Base-by-base conservation (phyloP, 306 rosid species). In the Trifolium dubium region DNA sequence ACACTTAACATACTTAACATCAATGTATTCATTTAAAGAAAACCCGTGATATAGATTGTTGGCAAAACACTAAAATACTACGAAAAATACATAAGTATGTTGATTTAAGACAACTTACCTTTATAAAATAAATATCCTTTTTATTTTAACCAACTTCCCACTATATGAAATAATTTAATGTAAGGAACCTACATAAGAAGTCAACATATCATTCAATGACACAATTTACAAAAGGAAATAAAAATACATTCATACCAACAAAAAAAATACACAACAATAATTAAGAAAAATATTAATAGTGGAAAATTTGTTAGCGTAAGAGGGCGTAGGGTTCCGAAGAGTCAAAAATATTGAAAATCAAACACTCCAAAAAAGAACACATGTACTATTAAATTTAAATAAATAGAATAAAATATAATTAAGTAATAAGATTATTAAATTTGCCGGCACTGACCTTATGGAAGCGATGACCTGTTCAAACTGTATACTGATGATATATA, bases 371-470 rank as follows among this genome's bases (percentile, higher is more conserved):
- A 54, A n/a, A 69, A 64, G 77, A 81, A 81, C 77, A 62, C 77
- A 69, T 53, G 77, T 46, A 53, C 1, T 49, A 49, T 49, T 49
- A 49, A 37, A 35, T 35, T 43, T 10, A 18, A 18, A 15, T 6
- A 5, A 49, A 50, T 50, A 23, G 23, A 23, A 23, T 23, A 23
- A 23, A 23, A 0, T 23, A 23, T 44, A 1, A 11, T 43, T 43
- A 3, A 10, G 1, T 17, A 37, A n/a, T 29, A 17, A 63, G 9
- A 55, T 47, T 62, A 75, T 73, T 67, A 70, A 80, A 82, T 31
- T 65, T 53, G 89, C 91, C 82, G 83, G 88, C 87, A 77, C 68
- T 49, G 76, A 51, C 77, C 70, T 40, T 6, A 37, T 17, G 32
- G 31, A 30, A 5, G 11, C 71, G 34, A 63, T 65, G 81, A 81